Conservation (phyloP, 768 basidiomycete genomes). For the Hygrophorus russula region DNA sequence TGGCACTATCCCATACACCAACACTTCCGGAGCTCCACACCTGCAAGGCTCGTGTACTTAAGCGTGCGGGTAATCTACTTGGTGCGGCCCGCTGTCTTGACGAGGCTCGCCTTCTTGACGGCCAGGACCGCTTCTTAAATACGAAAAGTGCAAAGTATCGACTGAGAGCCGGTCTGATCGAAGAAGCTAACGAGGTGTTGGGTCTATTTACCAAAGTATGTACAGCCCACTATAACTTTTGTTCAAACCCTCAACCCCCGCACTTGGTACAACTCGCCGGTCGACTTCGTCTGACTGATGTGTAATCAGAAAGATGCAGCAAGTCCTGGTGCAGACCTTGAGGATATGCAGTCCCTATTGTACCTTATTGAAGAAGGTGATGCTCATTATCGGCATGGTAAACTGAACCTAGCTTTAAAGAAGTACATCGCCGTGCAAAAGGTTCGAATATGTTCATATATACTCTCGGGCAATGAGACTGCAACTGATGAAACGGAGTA, state of each 20-base stretch:
- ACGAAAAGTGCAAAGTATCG: constrained; percentile 90
- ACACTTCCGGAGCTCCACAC: constrained; percentile 86
- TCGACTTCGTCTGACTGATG: too few relatives aligned
- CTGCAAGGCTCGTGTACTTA: constrained; percentile 72
- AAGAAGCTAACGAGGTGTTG: constrained; percentile 63
- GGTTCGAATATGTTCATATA: constrained; percentile 25
- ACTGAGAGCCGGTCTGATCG: constrained; percentile 68
- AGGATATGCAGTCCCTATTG: constrained; percentile 92
- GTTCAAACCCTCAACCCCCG: background rate
- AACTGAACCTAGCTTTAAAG: constrained; percentile 73
- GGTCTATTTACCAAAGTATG: constrained; percentile 87
- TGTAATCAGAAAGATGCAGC: constrained; percentile 71
- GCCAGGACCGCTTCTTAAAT: constrained; percentile 93
- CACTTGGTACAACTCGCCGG: background rate
- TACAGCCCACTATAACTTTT: too few relatives aligned
- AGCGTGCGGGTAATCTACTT: constrained; percentile 70
- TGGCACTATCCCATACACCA: constrained; percentile 76
- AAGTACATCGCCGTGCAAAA: constrained; percentile 67
- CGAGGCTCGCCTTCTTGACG: constrained; percentile 75
- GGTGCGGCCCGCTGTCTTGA: constrained; percentile 71
- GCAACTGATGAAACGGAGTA: background rate
- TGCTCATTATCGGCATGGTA: constrained; percentile 51
- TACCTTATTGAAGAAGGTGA: constrained; percentile 79
- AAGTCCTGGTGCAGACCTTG: constrained; percentile 66
- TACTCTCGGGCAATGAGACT: background rate